Percentiles rank a stretch among this genome's conserved stretches.
phyloP scores from a whole-genome alignment of 345 rosid genomes.

The Mercurialis annua region DNA sequence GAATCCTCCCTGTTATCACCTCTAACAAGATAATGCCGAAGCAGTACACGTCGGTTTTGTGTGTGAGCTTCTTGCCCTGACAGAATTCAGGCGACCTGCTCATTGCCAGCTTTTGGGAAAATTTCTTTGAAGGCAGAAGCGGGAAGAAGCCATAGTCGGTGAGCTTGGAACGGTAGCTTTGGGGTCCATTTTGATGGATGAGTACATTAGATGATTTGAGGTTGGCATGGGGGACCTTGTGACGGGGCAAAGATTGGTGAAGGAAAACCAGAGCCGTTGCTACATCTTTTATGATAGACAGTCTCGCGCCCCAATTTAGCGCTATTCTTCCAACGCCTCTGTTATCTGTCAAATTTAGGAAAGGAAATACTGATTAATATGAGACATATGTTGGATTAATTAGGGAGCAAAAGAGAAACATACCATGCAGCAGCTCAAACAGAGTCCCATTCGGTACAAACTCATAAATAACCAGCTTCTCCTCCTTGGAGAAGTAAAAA shows the following conservation, averaged over 20 bases:
- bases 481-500: conserved; percentile 47
- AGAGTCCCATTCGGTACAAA: conserved; percentile 40
- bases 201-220: conserved; percentile 54
- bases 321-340: conserved; percentile 44
- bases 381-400: no score
- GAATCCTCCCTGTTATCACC: conserved; percentile 48
- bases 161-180: conserved; percentile 36
- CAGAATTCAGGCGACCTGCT: conserved; percentile 46
- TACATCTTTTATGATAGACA: conserved; percentile 44
- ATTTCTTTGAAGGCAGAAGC: conserved; percentile 29
- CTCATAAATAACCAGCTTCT: conserved; percentile 52
- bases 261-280: conserved; percentile 40
- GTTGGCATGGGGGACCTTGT: conserved; percentile 52
- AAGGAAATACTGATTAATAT: no score
- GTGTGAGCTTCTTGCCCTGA: conserved; percentile 44
- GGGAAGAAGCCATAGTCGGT: conserved; percentile 49
- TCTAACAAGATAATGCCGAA: conserved; percentile 51
- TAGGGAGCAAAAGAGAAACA: background rate
- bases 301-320: conserved; percentile 40
- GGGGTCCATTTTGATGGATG: conserved; percentile 13
- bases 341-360: conserved; percentile 22
- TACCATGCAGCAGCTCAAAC: conserved; percentile 55
- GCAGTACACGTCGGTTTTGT: conserved; percentile 51
- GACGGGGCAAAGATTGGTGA: conserved; percentile 42
- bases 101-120: conserved; percentile 27